Conservation (phyloP, 805 yeast species). For the Cyberlindnera maclurae region DNA sequence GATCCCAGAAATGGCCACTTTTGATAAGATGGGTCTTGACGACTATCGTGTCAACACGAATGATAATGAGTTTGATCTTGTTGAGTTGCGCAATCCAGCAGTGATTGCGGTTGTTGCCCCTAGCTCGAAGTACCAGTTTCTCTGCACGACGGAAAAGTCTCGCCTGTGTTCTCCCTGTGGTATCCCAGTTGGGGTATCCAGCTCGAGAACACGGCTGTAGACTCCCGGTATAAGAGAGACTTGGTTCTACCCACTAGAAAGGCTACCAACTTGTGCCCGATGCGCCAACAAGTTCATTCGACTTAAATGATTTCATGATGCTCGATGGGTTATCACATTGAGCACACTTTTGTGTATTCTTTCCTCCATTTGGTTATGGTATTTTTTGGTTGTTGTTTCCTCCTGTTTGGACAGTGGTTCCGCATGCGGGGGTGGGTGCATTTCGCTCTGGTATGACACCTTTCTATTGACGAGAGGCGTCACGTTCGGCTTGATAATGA, state of each 20-base stretch:
- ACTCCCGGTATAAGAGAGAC: not conserved
- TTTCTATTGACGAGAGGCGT: too few relatives aligned
- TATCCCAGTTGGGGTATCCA: not conserved
- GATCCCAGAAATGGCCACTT: slow-evolving; percentile 1
- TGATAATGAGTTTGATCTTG: slow-evolving; percentile 30
- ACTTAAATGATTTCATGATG: slow-evolving; percentile 25
- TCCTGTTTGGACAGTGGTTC: not conserved
- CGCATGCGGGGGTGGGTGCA: not conserved
- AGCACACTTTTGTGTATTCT: not conserved
- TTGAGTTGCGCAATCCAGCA: slow-evolving; percentile 41
- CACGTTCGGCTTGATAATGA: too few relatives aligned
- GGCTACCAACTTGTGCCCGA: slow-evolving; percentile 22
- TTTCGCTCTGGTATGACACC: slow-evolving; percentile 1
- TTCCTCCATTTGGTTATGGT: not conserved
- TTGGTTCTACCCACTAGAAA: too few relatives aligned
- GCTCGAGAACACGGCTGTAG: not conserved
- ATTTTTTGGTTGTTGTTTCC: not conserved
- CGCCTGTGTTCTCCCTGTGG: not conserved
- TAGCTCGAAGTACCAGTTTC: not conserved
- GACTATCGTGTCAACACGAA: slow-evolving; percentile 17
- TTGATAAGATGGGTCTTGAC: slow-evolving; percentile 11
- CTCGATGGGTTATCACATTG: slow-evolving; percentile 17
- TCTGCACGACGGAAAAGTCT: not conserved
- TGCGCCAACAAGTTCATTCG: slow-evolving; percentile 27
- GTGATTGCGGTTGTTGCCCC: slow-evolving; percentile 27